These are phyloP conservation scores for Brassica incana DNA, from an alignment of 345 rosid species.

Conservation along the genomic window DNA sequence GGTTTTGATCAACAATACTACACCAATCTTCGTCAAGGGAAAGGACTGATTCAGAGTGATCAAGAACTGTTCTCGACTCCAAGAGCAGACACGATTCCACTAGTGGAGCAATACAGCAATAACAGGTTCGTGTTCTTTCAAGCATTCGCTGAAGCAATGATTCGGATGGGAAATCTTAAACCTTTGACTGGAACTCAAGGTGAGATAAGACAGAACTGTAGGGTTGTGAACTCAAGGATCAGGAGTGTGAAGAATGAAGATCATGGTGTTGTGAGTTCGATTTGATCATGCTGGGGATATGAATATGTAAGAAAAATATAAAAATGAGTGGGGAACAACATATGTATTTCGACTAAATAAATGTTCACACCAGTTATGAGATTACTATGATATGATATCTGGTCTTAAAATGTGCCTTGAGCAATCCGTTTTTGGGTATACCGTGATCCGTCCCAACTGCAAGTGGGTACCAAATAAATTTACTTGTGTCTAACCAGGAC, in stretches of 20 bases:
- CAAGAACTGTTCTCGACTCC: slow-evolving; percentile 42
- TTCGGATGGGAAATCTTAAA: slow-evolving; percentile 54
- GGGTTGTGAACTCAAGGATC: slow-evolving; percentile 32
- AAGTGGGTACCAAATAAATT: not conserved
- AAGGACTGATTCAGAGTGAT: slow-evolving; percentile 37
- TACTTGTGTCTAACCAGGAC: not conserved
- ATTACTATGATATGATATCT: not conserved
- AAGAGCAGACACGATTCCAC: slow-evolving; percentile 28
- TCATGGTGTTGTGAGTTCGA: slow-evolving; percentile 32
- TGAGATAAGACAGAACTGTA: slow-evolving; percentile 50
- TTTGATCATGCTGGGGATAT: slow-evolving; percentile 8
- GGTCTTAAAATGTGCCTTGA: not conserved
- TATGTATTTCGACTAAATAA: slow-evolving; percentile 22
- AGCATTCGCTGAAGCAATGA: slow-evolving; percentile 50
- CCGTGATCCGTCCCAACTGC: not conserved
- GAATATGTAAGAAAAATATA: slow-evolving; percentile 25
- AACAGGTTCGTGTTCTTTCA: slow-evolving; percentile 44
- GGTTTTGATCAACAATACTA: slow-evolving; percentile 51
- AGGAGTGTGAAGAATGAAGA: slow-evolving; percentile 14
- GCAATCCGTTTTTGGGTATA: not conserved
- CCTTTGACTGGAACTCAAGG: slow-evolving; percentile 47
- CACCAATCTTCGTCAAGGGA: slow-evolving; percentile 43
- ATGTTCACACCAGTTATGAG: slow-evolving; percentile 14
- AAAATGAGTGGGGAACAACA: slow-evolving; percentile 6
- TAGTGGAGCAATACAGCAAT: slow-evolving; percentile 31